A percentile compares a stretch with the other conserved stretches of the same genome.
Conservation (phyloP, 1,284 basidiomycete species). For the Puccinia triticina region DNA sequence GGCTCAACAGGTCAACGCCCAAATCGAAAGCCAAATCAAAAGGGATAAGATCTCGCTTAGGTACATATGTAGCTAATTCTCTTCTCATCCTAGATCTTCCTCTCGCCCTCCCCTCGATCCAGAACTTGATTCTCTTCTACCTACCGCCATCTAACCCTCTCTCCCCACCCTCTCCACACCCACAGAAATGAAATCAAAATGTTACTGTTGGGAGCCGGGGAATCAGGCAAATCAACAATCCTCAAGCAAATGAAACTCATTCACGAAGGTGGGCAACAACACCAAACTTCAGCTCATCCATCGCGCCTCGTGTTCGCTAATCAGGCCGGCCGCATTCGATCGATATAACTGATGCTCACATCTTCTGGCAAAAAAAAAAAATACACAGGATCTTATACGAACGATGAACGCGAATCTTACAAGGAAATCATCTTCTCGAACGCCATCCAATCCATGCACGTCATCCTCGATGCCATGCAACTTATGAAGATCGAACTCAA, state of each 20-base stretch:
- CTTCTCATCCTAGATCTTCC: neutral
- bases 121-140: neutral
- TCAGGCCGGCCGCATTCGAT: too few species aligned
- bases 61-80: slow-evolving; percentile 59
- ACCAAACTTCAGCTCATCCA: too few species aligned
- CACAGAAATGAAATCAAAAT: slow-evolving; percentile 54
- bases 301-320: neutral
- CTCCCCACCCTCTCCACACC: neutral
- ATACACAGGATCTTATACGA: slow-evolving; percentile 72
- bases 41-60: slow-evolving; percentile 82
- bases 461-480: slow-evolving; percentile 85
- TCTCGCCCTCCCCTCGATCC: slow-evolving; percentile 14
- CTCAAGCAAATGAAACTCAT: slow-evolving; percentile 59
- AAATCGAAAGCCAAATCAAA: slow-evolving; percentile 94
- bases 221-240: slow-evolving; percentile 59
- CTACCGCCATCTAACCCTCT: neutral
- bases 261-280: slow-evolving; percentile 52
- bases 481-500: slow-evolving; percentile 63
- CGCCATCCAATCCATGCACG: slow-evolving; percentile 83
- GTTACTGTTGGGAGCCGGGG: slow-evolving; percentile 59
- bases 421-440: slow-evolving; percentile 97
- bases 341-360: neutral
- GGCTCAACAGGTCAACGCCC: slow-evolving; percentile 68
- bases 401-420: slow-evolving; percentile 88
- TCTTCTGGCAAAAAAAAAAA: too few species aligned